Conservation (phyloP, 1,284 basidiomycete genomes). For the Cystobasidium sp. region DNA sequence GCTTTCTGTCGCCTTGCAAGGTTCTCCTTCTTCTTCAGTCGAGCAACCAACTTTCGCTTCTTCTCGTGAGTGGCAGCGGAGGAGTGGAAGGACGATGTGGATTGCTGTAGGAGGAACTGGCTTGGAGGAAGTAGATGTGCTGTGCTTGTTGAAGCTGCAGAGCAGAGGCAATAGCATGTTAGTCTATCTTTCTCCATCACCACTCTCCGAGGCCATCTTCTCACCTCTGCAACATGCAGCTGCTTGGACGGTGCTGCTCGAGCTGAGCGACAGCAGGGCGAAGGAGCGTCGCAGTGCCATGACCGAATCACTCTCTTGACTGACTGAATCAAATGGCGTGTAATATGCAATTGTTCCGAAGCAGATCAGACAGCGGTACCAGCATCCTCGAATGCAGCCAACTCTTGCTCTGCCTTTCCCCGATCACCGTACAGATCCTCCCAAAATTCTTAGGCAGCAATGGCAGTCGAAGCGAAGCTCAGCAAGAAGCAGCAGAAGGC, state of each 20-base stretch:
- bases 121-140: not conserved
- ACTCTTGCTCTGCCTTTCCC: not conserved
- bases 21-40: constrained; percentile 54
- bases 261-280: constrained; percentile 8
- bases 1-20: constrained; percentile 55
- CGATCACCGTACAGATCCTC: not conserved
- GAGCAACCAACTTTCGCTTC: constrained; percentile 49
- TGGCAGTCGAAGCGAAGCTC: constrained; percentile 25
- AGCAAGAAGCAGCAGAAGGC: constrained; percentile 45
- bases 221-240: constrained; percentile 32
- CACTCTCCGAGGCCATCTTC: not conserved
- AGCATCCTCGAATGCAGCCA: not conserved
- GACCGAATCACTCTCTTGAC: not conserved
- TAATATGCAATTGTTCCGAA: not conserved
- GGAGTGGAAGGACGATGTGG: constrained; percentile 36
- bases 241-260: not conserved
- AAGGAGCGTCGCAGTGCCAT: constrained; percentile 23
- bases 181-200: not conserved
- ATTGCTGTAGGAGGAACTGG: constrained; percentile 2
- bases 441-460: not conserved
- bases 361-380: too few relatives aligned
- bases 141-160: constrained; percentile 21
- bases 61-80: constrained; percentile 22
- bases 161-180: not conserved
- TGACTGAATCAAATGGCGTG: not conserved